These are phyloP conservation scores for Leccinum incarnatum DNA, from an alignment of 768 basidiomycete species.

Conservation along the genomic window DNA sequence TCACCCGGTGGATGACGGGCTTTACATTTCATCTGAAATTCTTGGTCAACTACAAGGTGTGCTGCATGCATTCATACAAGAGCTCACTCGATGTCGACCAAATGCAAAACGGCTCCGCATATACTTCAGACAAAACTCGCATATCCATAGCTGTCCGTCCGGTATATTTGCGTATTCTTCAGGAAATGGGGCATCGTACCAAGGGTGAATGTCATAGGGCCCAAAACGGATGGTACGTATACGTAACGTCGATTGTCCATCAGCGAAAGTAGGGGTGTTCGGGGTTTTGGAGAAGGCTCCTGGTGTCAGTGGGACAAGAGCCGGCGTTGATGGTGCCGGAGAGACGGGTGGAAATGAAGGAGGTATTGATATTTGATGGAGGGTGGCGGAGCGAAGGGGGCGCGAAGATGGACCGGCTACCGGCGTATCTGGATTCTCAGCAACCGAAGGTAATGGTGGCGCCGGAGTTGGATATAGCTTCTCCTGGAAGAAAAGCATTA, in stretches of 20 bases:
- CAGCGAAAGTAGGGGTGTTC: constrained; percentile 23
- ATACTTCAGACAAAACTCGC: constrained; percentile 97
- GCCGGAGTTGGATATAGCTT: constrained; percentile 47
- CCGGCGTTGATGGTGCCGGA: constrained; percentile 39
- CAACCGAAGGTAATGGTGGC: constrained; percentile 30
- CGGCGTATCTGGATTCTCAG: constrained; percentile 36
- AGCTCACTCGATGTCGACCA: constrained; percentile 76
- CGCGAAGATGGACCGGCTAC: constrained; percentile 58
- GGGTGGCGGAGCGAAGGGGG: constrained; percentile 57
- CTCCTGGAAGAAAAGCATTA: constrained; percentile 34
- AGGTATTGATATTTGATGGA: constrained; percentile 38
- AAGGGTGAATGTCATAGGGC: constrained; percentile 89
- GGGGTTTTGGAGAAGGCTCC: constrained; percentile 33
- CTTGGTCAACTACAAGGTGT: constrained; percentile 10
- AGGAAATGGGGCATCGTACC: constrained; percentile 99
- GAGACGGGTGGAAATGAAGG: constrained; percentile 30
- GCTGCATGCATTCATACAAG: constrained; percentile 1
- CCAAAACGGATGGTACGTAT: constrained; percentile 92
- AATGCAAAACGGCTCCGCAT: constrained; percentile 93
- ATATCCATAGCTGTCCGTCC: constrained; percentile 92
- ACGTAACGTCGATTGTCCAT: constrained; percentile 43
- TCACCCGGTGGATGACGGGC: constrained; percentile 94
- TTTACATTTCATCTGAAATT: constrained; percentile 86
- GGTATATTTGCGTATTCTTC: constrained; percentile 94
- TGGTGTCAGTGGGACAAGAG: constrained; percentile 32